Evolutionary conservation across 2,329 filamentous ascomycete genomes (phyloP), one percentile per base, ranked within the genome.

Genomic region (Clonostachys sp.): DNA sequence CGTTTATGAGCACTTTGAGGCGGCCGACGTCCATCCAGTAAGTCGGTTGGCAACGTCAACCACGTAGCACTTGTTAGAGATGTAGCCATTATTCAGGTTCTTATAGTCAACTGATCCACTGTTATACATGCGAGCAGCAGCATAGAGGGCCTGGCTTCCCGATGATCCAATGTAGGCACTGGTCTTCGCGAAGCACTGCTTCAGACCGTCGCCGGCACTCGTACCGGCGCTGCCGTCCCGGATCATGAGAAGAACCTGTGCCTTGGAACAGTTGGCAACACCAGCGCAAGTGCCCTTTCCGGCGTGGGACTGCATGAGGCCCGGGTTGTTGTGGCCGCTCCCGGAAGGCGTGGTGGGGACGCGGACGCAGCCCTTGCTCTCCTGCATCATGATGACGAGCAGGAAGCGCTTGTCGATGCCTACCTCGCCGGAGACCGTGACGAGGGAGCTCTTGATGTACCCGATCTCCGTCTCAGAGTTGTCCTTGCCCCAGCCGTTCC

Each of bases 311-410:
- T 54, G 52, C 52, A 54, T 54, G 17, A 54, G 52, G 13, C 52
- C 52, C 5, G 52, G 52, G 50, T 54, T 54, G 48, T 34, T 17
- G 42, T 52, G 50, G 38, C 52, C 52, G 48, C 52, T 54, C 48
- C 51, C 44, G 42, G 48, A 50, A 24, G 50, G 24, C 38, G 48
- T 52, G 41, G 50, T 52, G 18, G 48, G 50, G 16, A 44, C 50
- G 41, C 52, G 52, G 14, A 52, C 50, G 41, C 52, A 54, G 41
- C 52, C 52, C 38, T 48, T 48, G 42, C 41, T 61, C 51, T 72
- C 38, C 60, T 62, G 51, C 58, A 65, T 48, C 53, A 60, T 7
- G 64, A 61, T 53, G 63, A 66, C 5, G 44, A 62, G 34, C 51
- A 62, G 50, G 50, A 54, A 48, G 41, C 51, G 14, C 42, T 55